Conservation (phyloP, 1,284 basidiomycete species). For the Naganishia cerealis region DNA sequence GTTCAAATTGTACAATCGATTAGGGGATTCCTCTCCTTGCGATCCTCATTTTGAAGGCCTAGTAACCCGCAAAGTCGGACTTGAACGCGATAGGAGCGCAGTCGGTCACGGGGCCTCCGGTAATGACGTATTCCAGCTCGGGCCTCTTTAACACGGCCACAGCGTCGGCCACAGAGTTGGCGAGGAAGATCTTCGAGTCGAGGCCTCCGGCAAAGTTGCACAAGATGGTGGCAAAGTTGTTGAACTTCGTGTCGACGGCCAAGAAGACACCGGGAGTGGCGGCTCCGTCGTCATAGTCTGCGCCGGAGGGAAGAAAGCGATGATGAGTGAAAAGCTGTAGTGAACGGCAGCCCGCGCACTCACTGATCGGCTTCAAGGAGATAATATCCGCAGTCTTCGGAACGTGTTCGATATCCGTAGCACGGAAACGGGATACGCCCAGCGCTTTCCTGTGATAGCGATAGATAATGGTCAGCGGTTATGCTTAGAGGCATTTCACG, state of each 20-base stretch:
- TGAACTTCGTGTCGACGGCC: conserved; percentile 19
- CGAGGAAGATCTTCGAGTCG: conserved; percentile 37
- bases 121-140: conserved; percentile 31
- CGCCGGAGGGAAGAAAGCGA: not conserved
- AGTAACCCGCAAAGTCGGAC: conserved; percentile 24
- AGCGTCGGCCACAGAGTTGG: conserved; percentile 28
- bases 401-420: conserved; percentile 14
- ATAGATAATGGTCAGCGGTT: not conserved
- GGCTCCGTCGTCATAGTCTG: conserved; percentile 24
- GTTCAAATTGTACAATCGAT: not conserved
- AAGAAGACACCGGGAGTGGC: conserved; percentile 32
- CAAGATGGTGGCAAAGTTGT: conserved; percentile 28
- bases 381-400: conserved; percentile 27
- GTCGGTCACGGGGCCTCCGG: conserved; percentile 29
- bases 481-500: not conserved
- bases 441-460: conserved; percentile 13
- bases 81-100: conserved; percentile 29
- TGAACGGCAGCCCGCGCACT: not conserved
- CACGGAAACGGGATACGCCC: conserved; percentile 31
- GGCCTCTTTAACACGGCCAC: conserved; percentile 22
- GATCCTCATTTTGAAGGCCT: not conserved
- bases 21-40: not conserved
- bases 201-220: conserved; percentile 28
- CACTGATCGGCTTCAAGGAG: conserved; percentile 30
- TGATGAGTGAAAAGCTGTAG: not conserved